Evolutionary conservation across 345 rosid species (phyloP), one percentile per base, ranked within the genome.

Genomic region (Eucalyptus urophylla): DNA sequence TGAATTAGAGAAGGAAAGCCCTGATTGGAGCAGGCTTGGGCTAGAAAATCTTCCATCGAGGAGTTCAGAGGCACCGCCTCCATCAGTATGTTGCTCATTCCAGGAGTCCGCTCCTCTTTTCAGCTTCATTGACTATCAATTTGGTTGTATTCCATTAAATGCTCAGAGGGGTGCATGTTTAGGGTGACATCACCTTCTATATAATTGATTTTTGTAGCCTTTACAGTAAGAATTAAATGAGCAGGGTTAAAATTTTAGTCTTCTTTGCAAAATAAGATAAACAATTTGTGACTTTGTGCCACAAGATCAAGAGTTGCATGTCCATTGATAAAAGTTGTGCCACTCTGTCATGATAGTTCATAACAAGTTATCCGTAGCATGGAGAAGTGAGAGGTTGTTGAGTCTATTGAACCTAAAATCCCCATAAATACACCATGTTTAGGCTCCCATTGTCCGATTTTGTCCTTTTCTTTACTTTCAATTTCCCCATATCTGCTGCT

Each of bases 1-100:
- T 14, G 98, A 96, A 88, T 95, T 94, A 13, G 97, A 97, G 94
- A 95, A 93, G 90, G 99, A 90, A n/a, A 92, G 33, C 89, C 95
- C 93, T 44, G 94, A 96, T 87, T 97, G 96, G 98, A 94, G 94
- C 92, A 94, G 90, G 90, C 95, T 95, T 49, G 97, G 93, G 29
- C 81, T 91, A 85, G 98, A 97, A 90, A 94, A 92, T 93, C 92
- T 93, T 45, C 95, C 96, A 43, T 60, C 96, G 6, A 95, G 90
- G 90, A 83, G 93, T n/a, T 86, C 93, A 6, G 94, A 94, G 90
- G 87, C 95, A 40, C 86, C 90, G 10, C 92, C 95, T 88, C 92
- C 95, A 81, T 8, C 88, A 92, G 99, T 96, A 91, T 54, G 72
- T 76, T 40, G 47, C 29, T 76, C 83, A 37, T 76, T 37, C 43